Base-by-base conservation (phyloP, 768 basidiomycete species). In the Mycena albidolilacea region DNA sequence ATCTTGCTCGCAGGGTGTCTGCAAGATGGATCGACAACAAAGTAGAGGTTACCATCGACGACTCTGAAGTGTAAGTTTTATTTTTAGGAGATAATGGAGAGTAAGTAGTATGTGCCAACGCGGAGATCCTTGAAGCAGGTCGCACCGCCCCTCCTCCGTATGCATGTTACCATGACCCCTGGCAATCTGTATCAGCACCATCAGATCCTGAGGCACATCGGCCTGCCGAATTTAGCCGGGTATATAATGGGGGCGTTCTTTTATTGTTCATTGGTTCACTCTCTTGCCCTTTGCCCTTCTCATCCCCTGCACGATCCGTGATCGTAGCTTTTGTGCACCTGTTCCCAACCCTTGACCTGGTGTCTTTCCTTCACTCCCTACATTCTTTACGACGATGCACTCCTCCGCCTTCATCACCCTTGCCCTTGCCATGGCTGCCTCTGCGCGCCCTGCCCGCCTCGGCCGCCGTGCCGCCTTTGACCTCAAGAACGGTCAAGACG, bases 1-100 rank as follows among this genome's bases (percentile, higher is more conserved):
- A 70, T 21, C 50, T 60, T 6, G 30, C 30, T 3, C 30, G 30
- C 72, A 90, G 90, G 55, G 84, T 90, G 23, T 84, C 86, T 1
- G 85, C 84, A 37, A 76, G 82, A 52, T 83, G 86, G 78, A 78
- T 84, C n/a, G 83, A 87, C 30, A 86, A 84, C 52, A 87, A 82
- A 77, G 65, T 90, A 19, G 85, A 87, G 74, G 80, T 91, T 41
- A 84, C 83, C 19, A 85, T 90, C 46, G 79, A 86, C 66, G 81
- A 30, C 30, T 30, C 30, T 3, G 30, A 84, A 61, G 61, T 72
- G 61, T 75, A 55, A 74, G 30, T 48, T 48, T 12, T 50, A 50
- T 43, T 71, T 67, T 50, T 69, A 37, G 14, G 15, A 50, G 8
- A 17, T 17, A 7, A 7, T 8, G 19, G n/a, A 19, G n/a, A 50